Base-by-base conservation (phyloP, 441 rosid genomes). In the Mallotus japonicus region DNA sequence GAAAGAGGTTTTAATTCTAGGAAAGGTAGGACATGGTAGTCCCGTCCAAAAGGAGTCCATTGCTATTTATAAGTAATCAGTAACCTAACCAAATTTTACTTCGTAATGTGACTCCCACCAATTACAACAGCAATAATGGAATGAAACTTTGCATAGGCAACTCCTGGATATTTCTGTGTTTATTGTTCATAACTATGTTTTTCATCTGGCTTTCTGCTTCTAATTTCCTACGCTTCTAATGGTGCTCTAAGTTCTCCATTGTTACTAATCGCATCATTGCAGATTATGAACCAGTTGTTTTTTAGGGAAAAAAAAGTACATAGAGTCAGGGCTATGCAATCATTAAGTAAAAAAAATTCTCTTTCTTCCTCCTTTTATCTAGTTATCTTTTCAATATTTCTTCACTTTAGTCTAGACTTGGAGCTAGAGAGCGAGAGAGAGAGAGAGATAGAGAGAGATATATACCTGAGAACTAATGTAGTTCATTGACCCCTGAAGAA, bases 401-500 rank as follows among this genome's bases (percentile, higher is more conserved):
- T 40, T 34, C 3, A 57, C 49, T 4, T 20, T 60, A 24, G 49
- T 4, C 3, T 3, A 12, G n/a, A 34, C 20, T 28, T 28, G 32
- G 32, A 28, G 32, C 3, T 28, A 28, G 32, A 24, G 32, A 67
- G 40, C 12, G 44, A 19, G 73, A 12, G 70, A 68, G 32, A 67
- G 40, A 16, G 44, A 19, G 73, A 12, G 70, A 68, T 70, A 66
- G 73, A 69, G 66, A 74, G 73, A 76, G 78, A 75, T 70, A 76
- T 72, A 79, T 20, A 91, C 90, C 75, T 87, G 95, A 67, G 88
- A 75, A 80, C 70, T 80, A 70, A 76, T 67, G 69, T 89, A 85
- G 82, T 81, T 85, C 86, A 87, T 62, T 9, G 86, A 75, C 37
- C 79, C 86, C 79, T 83, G 88, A 70, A 81, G 83, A 70, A 78